Conservation (phyloP, 768 basidiomycete species). For the Podaxis rugospora region DNA sequence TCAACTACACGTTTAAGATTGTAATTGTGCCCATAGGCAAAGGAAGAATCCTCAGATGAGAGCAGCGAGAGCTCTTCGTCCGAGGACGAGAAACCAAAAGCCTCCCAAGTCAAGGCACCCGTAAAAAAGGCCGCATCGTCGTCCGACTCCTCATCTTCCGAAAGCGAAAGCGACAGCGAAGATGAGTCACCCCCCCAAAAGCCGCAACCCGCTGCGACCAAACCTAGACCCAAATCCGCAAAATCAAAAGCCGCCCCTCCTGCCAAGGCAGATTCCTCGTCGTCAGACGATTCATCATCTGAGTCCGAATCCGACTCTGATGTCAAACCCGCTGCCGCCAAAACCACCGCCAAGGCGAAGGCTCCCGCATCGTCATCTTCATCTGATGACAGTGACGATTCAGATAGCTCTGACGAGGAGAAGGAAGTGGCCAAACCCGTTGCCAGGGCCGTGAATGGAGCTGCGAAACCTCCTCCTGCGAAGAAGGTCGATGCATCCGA, state of each 20-base stretch:
- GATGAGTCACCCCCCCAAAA: conserved; percentile 6
- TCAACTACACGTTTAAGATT: conserved; percentile 16
- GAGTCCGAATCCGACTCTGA: conserved; percentile 17
- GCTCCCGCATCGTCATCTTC: conserved; percentile 12
- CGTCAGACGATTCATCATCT: conserved; percentile 8
- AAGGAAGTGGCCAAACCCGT: conserved; percentile 15
- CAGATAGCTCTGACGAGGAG: conserved; percentile 18
- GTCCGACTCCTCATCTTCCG: conserved; percentile 27
- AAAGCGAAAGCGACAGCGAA: conserved; percentile 9
- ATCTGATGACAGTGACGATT: conserved; percentile 22
- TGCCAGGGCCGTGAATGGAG: conserved; percentile 9
- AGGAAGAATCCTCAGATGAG: conserved; percentile 36
- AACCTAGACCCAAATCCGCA: not conserved
- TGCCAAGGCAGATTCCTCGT: conserved; percentile 14
- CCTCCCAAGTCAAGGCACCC: conserved; percentile 40
- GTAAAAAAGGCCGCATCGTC: conserved; percentile 32
- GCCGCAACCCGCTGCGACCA: not conserved
- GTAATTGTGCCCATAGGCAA: conserved; percentile 21
- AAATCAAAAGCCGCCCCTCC: conserved; percentile 13
- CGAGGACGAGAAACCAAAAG: conserved; percentile 57
- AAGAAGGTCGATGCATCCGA: conserved; percentile 17
- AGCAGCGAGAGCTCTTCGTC: conserved; percentile 39
- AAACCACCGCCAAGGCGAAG: conserved; percentile 14
- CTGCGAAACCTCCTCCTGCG: conserved; percentile 8
- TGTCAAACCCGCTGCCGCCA: conserved; percentile 8